Evolutionary conservation across 768 basidiomycete genomes (phyloP).

Genomic region (Suillus fuscotomentosus): DNA sequence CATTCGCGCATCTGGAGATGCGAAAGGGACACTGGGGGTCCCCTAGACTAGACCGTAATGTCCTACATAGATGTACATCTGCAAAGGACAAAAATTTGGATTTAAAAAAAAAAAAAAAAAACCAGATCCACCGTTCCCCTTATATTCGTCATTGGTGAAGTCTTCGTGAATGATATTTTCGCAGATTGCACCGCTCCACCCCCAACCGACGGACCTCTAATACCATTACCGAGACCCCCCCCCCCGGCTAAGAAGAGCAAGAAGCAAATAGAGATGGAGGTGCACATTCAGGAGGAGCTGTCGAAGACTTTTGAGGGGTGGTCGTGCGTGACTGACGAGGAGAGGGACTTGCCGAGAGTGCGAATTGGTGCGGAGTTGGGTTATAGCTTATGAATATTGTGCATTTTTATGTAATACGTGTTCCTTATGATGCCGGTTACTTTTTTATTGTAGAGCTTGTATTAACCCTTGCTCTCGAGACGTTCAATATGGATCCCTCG

Average conservation of each 20-base stretch:
- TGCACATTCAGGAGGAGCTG: conserved; percentile 49
- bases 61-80: no score
- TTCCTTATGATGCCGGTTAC: background rate
- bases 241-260: no score
- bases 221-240: no score
- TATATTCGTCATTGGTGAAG: conserved; percentile 67
- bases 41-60: no score
- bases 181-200: conserved; percentile 74
- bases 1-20: no score
- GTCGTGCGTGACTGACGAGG: conserved; percentile 37
- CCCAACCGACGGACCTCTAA: conserved; percentile 65
- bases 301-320: conserved; percentile 72
- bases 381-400: conserved; percentile 23
- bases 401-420: background rate
- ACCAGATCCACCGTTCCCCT: conserved; percentile 51
- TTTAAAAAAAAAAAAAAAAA: no score
- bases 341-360: conserved; percentile 51
- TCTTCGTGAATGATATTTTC: conserved; percentile 59
- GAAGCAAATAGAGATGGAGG: conserved; percentile 42
- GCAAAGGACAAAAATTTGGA: no score
- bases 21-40: no score
- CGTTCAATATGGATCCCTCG: background rate
- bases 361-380: conserved; percentile 67
- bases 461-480: background rate
- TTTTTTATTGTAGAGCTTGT: background rate